Conservation (phyloP, 345 rosid genomes). For the Hirschfeldia incana region DNA sequence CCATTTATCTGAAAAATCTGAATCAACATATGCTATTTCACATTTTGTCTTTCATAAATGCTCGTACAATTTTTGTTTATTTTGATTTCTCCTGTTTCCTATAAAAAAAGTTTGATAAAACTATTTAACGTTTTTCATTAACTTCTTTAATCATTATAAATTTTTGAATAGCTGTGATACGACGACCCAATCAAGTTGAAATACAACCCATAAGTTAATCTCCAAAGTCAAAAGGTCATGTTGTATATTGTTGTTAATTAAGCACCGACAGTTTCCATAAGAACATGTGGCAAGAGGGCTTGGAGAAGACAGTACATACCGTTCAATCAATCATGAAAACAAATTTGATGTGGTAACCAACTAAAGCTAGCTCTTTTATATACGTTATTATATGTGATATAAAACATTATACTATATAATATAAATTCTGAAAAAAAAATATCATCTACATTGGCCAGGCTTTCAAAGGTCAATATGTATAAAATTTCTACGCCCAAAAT, state of each 20-base stretch:
- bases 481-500: not conserved
- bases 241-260: not conserved
- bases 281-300: conserved; percentile 46
- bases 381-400: not conserved
- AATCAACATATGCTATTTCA: not conserved
- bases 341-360: conserved; percentile 42
- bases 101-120: not conserved
- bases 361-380: conserved; percentile 18
- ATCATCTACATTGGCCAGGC: not conserved
- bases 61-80: not conserved
- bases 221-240: not conserved
- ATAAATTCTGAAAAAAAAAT: not conserved
- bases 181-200: not conserved
- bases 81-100: not conserved
- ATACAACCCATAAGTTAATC: not conserved
- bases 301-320: conserved; percentile 30
- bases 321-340: conserved; percentile 38
- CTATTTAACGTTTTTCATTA: not conserved
- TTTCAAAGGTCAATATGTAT: conserved; percentile 9
- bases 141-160: not conserved
- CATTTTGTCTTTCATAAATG: not conserved
- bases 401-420: not conserved
- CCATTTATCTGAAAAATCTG: not conserved
- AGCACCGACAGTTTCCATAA: conserved; percentile 50
- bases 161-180: not conserved